Evolutionary conservation across 257 asterid species (phyloP).

Genomic region (Fraxinus anomala): DNA sequence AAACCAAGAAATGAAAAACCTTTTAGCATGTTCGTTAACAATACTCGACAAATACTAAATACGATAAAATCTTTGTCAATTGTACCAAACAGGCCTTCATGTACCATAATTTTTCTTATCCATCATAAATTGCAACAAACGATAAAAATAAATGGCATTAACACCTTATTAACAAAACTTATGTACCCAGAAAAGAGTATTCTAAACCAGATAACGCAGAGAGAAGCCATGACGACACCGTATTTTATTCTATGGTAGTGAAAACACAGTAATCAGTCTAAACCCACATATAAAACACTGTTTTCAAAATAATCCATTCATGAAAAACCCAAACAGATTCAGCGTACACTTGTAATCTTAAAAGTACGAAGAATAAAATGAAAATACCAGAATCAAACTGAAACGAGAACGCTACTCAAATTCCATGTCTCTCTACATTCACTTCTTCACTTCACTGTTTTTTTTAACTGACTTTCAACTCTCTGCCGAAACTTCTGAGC

Average conservation of each 20-base stretch:
- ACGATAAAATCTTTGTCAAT: neutral
- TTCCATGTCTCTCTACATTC: constrained; percentile 24
- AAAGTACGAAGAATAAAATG: constrained; percentile 11
- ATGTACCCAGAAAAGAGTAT: constrained; percentile 28
- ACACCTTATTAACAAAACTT: constrained; percentile 27
- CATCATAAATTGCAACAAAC: constrained; percentile 10
- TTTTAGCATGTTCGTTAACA: too few species aligned
- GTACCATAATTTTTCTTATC: neutral
- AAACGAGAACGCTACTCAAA: constrained; percentile 18
- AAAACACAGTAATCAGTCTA: constrained; percentile 14
- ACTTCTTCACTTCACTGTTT: neutral
- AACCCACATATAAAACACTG: neutral
- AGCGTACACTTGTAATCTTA: constrained; percentile 29
- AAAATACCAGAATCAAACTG: constrained; percentile 4
- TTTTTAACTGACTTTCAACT: constrained; percentile 19
- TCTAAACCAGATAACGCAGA: constrained; percentile 21
- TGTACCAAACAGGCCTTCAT: neutral
- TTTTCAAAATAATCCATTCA: neutral
- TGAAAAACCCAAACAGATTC: constrained; percentile 31
- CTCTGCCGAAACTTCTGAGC: constrained; percentile 27
- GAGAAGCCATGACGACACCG: constrained; percentile 3
- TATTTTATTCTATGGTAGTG: too few species aligned
- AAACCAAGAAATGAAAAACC: too few species aligned
- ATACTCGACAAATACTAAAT: neutral
- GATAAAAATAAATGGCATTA: constrained; percentile 19